A percentile compares a stretch with the other conserved stretches of the same genome.
phyloP scores from a whole-genome alignment of 345 rosid genomes.

The Alliaria petiolata region DNA sequence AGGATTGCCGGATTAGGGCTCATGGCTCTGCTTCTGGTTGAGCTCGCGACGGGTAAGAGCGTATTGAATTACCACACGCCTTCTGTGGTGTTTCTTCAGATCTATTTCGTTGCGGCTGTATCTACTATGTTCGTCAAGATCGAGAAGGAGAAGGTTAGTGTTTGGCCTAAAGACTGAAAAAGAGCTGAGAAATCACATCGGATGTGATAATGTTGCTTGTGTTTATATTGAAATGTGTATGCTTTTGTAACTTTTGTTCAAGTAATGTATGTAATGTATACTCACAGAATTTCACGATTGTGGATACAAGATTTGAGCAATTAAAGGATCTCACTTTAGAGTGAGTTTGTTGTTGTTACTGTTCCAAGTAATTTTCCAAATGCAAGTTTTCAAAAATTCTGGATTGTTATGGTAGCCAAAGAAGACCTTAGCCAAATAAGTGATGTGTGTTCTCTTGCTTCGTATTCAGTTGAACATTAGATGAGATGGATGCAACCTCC shows the following conservation, averaged over 20 bases:
- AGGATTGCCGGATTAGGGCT: slow-evolving; percentile 67
- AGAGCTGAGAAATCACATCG: background rate
- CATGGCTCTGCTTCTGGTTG: slow-evolving; percentile 70
- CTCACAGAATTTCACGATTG: background rate
- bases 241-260: slow-evolving; percentile 7
- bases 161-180: slow-evolving; percentile 56
- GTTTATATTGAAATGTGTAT: slow-evolving; percentile 1
- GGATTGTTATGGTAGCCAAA: background rate
- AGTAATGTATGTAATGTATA: slow-evolving; percentile 16
- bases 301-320: slow-evolving; percentile 9
- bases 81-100: slow-evolving; percentile 60
- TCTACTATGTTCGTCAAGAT: slow-evolving; percentile 57
- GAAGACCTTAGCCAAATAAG: background rate
- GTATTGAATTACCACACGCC: slow-evolving; percentile 78
- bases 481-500: no score
- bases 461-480: no score
- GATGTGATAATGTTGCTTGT: background rate
- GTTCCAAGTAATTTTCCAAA: background rate
- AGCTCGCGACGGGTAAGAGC: slow-evolving; percentile 87
- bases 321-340: slow-evolving; percentile 3
- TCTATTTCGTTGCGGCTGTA: slow-evolving; percentile 70
- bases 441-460: no score
- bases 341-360: slow-evolving; percentile 1
- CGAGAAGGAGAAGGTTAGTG: slow-evolving; percentile 71
- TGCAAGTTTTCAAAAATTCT: background rate